Base-by-base conservation (phyloP, 352 stramenopile species). In the Albugo laibachii region DNA sequence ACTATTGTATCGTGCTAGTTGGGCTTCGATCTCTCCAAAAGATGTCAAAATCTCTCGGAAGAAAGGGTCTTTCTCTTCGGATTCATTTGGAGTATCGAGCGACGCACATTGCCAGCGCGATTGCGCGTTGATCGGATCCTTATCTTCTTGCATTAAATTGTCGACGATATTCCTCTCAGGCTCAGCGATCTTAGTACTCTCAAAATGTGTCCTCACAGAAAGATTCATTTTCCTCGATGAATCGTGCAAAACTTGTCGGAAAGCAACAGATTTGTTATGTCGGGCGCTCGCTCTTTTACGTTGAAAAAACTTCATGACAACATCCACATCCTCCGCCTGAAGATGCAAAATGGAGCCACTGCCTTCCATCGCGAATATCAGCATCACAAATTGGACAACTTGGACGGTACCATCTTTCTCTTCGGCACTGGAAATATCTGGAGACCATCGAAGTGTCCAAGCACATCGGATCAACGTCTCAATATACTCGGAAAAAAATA, bases 311-410 rank as follows among this genome's bases (percentile, higher is more conserved):
- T 48, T 43, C 35, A 84, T 41, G 3, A 84, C 59, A 2, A 72
- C 59, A 18, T 66, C 54, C 24, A 84, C 45, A 19, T 84, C 71
- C 2, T 77, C 57, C 13, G 56, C 77, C 6, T 67, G 57, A 48
- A 73, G 76, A 14, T 64, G 63, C 13, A 84, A 50, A 31, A 84
- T 61, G 0, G 71, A 77, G 5, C 71, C 71, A 39, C 54, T 61
- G 2, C 71, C 71, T 58, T 84, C 71, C 69, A 84, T 84, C 0
- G 69, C 65, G n/a, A 84, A 84, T 13, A 84, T 47, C 11, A 84
- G 53, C 69, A 84, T 84, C 5, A 80, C 53, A 39, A 84, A 84
- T 43, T 76, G 73, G 27, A 84, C 56, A 4, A 75, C 58, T 11
- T 66, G 47, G 5, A 61, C 47, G 3, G 61, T 66, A 11, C 60